Evolutionary conservation across 2,329 filamentous ascomycete species (phyloP), one percentile per base, ranked within the genome.

Genomic region (Zalaria sp.): DNA sequence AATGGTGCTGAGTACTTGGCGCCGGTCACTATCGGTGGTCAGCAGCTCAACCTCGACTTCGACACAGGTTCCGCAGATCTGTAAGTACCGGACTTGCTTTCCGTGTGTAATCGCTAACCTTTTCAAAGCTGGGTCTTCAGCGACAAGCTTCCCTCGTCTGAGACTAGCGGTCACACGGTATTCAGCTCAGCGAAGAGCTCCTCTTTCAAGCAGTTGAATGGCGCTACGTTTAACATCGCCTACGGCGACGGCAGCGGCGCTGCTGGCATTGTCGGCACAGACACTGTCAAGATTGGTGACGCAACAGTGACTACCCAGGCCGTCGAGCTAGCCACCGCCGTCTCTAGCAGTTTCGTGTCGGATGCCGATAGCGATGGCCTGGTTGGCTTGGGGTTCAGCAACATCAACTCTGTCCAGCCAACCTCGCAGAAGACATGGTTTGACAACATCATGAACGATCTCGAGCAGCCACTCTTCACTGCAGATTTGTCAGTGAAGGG

Each of bases 31-130:
- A 72, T 86, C 47, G 81, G 81, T 45, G 78, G 77, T 4, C 81
- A 85, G 61, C 71, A 68, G 4, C 53, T 86, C 43, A 75, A 77
- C 53, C 62, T 86, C 56, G 75, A 83, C 57, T 83, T 86, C 54
- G 81, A 86, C 59, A 81, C 79, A n/a, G 81, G 81, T 43, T 84
- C 80, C 2, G 73, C 81, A 8, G 81, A 85, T 58, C 68, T 83
- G 64, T 76, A 68, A 55, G 71, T 57, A 38, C 27, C 1, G 9
- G 40, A 31, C 9, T 35, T 39, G 26, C 18, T 5, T 18, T 39
- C 8, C 25, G 29, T 10, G 8, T n/a, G 34, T 27, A 3, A 32
- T 27, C 18, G 34, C 25, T 34, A 27, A 35, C 25, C 9, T 40
- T 26, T 11, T 9, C 29, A 32, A 50, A 77, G 73, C 41, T 86